Evolutionary conservation across 1,139 yeast genomes (phyloP).

Genomic region (Geotrichum fermentans): DNA sequence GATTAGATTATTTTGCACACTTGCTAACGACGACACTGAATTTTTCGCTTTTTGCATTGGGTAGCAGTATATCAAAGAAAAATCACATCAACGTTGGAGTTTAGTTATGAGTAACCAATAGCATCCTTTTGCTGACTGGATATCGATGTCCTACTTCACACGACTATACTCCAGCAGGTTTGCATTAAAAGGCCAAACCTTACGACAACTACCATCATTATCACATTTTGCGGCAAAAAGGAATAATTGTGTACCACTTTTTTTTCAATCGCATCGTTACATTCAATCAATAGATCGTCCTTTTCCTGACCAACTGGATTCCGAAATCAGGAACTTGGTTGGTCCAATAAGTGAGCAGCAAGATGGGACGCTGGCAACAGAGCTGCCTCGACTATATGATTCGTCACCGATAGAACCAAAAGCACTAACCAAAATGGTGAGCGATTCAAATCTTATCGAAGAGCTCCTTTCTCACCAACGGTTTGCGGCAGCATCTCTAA

Average conservation of each 20-base stretch:
- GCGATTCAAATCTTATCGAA: not conserved
- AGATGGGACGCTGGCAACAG: not conserved
- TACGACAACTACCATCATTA: not conserved
- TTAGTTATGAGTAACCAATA: too few relatives aligned
- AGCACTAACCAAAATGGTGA: not conserved
- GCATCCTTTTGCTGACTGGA: too few relatives aligned
- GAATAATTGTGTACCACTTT: too few relatives aligned
- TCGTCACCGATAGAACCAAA: not conserved
- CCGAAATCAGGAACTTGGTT: not conserved
- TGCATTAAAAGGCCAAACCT: not conserved
- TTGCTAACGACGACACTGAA: too few relatives aligned
- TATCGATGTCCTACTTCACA: slow-evolving; percentile 10
- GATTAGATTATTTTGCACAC: too few relatives aligned
- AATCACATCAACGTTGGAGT: too few relatives aligned
- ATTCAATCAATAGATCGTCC: too few relatives aligned
- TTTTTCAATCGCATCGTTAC: too few relatives aligned
- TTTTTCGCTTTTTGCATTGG: too few relatives aligned
- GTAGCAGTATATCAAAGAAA: too few relatives aligned
- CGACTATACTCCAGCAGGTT: slow-evolving; percentile 7
- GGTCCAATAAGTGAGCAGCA: not conserved
- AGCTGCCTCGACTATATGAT: not conserved
- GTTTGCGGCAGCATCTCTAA: slow-evolving; percentile 11
- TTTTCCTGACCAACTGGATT: not conserved
- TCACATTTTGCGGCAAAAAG: not conserved
- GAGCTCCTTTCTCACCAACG: not conserved